phyloP scores from a whole-genome alignment of 805 yeast species.

The Schwanniomyces pseudopolymorphus region DNA sequence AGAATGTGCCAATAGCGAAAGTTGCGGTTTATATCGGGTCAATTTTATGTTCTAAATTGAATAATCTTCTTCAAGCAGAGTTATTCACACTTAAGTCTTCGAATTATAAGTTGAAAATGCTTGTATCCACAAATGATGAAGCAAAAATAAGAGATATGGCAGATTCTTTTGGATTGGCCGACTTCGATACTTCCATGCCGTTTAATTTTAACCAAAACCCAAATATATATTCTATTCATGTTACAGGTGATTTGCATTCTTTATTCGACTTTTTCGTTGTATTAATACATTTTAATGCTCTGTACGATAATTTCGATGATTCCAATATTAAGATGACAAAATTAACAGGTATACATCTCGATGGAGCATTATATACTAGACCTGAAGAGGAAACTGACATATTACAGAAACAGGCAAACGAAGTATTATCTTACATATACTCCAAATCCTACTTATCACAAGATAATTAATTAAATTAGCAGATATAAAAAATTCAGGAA shows the following conservation, averaged over 20 bases:
- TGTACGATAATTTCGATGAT: constrained; percentile 13
- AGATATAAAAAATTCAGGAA: not conserved
- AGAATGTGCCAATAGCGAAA: constrained; percentile 16
- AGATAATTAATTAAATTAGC: not conserved
- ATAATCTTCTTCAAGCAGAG: constrained; percentile 21
- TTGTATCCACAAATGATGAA: constrained; percentile 2
- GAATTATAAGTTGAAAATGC: constrained; percentile 20
- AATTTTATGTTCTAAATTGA: constrained; percentile 22
- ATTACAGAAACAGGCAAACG: constrained; percentile 5
- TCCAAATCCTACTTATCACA: constrained; percentile 2
- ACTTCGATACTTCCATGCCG: constrained; percentile 8
- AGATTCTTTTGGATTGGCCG: not conserved
- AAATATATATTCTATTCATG: constrained; percentile 6
- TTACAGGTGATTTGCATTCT: constrained; percentile 20
- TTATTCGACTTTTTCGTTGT: constrained; percentile 14
- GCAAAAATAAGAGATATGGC: constrained; percentile 1
- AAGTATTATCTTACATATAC: constrained; percentile 6
- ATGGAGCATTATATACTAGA: constrained; percentile 15
- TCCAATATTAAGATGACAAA: constrained; percentile 10
- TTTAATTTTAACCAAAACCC: constrained; percentile 6
- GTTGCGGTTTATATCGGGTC: constrained; percentile 27
- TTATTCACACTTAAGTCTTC: constrained; percentile 31
- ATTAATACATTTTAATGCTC: not conserved
- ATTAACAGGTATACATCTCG: constrained; percentile 14
- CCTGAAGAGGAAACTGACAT: constrained; percentile 12